Evolutionary conservation across 2,329 filamentous ascomycete species (phyloP).

Genomic region (Thelonectria olida): DNA sequence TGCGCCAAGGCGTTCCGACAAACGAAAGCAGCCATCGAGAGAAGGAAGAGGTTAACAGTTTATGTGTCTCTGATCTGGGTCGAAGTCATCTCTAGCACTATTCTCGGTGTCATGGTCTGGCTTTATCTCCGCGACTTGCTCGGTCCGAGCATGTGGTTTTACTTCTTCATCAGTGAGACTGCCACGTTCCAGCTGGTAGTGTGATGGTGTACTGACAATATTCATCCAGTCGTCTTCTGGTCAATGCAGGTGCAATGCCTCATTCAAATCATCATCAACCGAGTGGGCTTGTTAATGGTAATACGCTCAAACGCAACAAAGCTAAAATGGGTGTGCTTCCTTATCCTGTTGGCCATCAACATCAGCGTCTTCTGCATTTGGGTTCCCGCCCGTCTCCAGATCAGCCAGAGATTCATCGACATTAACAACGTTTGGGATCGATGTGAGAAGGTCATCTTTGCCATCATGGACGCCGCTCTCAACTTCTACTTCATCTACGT

Average conservation of each 20-base stretch:
- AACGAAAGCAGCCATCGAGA: conserved; percentile 22
- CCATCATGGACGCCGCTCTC: conserved; percentile 55
- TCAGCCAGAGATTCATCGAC: conserved; percentile 47
- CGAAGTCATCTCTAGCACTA: conserved; percentile 38
- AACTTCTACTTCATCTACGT: conserved; percentile 58
- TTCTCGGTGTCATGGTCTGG: conserved; percentile 38
- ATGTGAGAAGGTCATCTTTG: conserved; percentile 58
- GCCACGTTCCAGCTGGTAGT: accelerated
- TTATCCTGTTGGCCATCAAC: conserved; percentile 55
- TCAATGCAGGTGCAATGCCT: conserved; percentile 52
- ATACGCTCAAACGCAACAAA: conserved; percentile 44
- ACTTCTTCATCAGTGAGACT: conserved; percentile 40
- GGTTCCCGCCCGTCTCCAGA: conserved; percentile 57
- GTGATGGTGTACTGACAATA: conserved; percentile 3
- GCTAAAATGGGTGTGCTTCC: conserved; percentile 56
- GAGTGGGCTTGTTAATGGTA: conserved; percentile 56
- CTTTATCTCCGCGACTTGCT: conserved; percentile 34
- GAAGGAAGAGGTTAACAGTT: conserved; percentile 34
- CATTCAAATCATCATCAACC: conserved; percentile 63
- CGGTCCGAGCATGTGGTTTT: conserved; percentile 44
- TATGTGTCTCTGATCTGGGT: conserved; percentile 35
- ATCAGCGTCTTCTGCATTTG: conserved; percentile 61
- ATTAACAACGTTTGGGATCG: conserved; percentile 61
- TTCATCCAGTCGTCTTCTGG: conserved; percentile 42
- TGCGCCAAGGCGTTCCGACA: conserved; percentile 34